phyloP scores from a whole-genome alignment of 1,139 yeast species.

The Sporopachydermia cereana region DNA sequence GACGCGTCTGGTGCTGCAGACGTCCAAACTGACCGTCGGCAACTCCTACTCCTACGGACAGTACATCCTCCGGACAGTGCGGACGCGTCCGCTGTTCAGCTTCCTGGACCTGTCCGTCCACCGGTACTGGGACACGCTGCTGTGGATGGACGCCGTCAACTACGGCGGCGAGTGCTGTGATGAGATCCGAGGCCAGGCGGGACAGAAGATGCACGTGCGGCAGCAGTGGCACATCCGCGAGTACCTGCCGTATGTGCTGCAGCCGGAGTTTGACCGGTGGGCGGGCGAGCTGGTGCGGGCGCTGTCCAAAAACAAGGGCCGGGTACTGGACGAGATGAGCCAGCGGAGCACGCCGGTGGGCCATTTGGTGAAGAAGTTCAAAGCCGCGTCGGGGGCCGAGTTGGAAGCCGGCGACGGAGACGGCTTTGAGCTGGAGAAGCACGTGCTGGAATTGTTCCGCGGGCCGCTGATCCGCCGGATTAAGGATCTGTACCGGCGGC shows the following conservation, averaged over 20 bases:
- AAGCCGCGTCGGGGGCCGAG: conserved; percentile 22
- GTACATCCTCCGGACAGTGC: conserved; percentile 65
- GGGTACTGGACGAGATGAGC: conserved; percentile 32
- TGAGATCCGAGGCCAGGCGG: conserved; percentile 39
- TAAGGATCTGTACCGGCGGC: conserved; percentile 51
- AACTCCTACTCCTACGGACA: conserved; percentile 92
- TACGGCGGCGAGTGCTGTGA: conserved; percentile 74
- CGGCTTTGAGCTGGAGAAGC: conserved; percentile 16
- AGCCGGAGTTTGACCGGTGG: conserved; percentile 84
- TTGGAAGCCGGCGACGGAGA: no score
- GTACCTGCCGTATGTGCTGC: conserved; percentile 64
- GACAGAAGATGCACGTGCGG: conserved; percentile 44
- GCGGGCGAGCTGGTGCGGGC: conserved; percentile 63
- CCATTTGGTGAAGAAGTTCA: conserved; percentile 15
- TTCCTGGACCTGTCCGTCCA: conserved; percentile 65
- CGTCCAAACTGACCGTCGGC: conserved; percentile 69
- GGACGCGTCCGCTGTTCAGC: conserved; percentile 73
- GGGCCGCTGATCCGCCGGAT: conserved; percentile 57
- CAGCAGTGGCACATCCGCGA: conserved; percentile 75
- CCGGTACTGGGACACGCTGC: conserved; percentile 79
- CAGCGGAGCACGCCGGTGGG: conserved; percentile 55
- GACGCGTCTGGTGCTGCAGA: conserved; percentile 60
- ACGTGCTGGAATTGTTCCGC: conserved; percentile 33
- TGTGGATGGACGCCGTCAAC: conserved; percentile 93
- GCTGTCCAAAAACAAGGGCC: conserved; percentile 45